Evolutionary conservation across 257 asterid species (phyloP).

Genomic region (Nicotiana tabacum): DNA sequence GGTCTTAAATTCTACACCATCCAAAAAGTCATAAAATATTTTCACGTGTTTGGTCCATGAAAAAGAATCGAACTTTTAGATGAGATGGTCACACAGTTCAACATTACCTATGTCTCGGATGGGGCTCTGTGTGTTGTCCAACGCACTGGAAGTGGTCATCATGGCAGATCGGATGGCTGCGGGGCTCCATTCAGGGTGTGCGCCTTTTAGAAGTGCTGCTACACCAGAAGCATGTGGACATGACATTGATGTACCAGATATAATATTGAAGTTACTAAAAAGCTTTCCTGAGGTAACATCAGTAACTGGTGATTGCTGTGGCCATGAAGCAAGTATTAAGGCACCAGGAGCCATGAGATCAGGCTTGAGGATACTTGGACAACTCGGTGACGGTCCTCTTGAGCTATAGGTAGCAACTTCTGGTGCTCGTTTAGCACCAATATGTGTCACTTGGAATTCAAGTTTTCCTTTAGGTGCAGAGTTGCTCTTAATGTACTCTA

Average conservation of each 20-base stretch:
- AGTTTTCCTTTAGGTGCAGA: slow-evolving; percentile 39
- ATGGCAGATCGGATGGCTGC: slow-evolving; percentile 67
- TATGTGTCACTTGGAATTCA: slow-evolving; percentile 33
- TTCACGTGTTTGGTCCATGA: neutral
- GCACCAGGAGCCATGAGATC: slow-evolving; percentile 69
- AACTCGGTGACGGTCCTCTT: slow-evolving; percentile 68
- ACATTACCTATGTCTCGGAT: slow-evolving; percentile 37
- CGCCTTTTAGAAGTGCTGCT: slow-evolving; percentile 53
- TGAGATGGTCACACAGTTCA: neutral
- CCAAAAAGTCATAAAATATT: neutral
- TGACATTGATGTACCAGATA: slow-evolving; percentile 80
- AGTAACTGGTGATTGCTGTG: slow-evolving; percentile 20
- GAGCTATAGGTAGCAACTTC: slow-evolving; percentile 64
- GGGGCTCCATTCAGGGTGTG: slow-evolving; percentile 62
- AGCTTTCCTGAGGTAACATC: slow-evolving; percentile 25
- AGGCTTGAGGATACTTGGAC: slow-evolving; percentile 61
- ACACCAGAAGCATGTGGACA: slow-evolving; percentile 73
- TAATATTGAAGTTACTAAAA: slow-evolving; percentile 43
- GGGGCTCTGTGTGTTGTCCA: slow-evolving; percentile 41
- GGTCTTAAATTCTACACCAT: neutral
- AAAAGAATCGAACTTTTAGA: neutral
- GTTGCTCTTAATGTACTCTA: slow-evolving; percentile 32
- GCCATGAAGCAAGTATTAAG: slow-evolving; percentile 63
- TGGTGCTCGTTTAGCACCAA: slow-evolving; percentile 54
- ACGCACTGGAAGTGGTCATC: slow-evolving; percentile 53